phyloP scores from a whole-genome alignment of 345 rosid genomes.

The Aquilaria malaccensis region DNA sequence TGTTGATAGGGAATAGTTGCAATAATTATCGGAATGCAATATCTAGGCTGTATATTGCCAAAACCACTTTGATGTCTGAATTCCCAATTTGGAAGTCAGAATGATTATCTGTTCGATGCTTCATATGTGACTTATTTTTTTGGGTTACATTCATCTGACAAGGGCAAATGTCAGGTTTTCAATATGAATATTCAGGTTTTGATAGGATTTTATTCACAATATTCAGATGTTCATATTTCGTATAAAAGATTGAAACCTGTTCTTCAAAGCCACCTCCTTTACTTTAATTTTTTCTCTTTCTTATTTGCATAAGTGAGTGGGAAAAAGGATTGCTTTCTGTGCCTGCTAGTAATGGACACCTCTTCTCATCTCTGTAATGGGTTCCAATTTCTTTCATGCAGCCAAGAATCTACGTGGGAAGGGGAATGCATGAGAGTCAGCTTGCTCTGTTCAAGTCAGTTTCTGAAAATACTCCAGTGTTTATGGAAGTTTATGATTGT shows the following conservation, averaged over 20 bases:
- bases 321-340: not conserved
- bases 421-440: constrained; percentile 99
- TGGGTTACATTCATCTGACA: no score
- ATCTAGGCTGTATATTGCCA: not conserved
- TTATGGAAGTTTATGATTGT: constrained; percentile 8
- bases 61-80: not conserved
- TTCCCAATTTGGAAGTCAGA: no score
- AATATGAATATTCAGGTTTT: no score
- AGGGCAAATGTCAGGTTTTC: no score
- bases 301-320: not conserved
- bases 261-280: not conserved
- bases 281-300: not conserved
- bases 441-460: constrained; percentile 85
- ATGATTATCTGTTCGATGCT: not conserved
- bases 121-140: no score
- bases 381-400: constrained; percentile 29
- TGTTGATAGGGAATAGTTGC: no score
- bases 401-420: constrained; percentile 92
- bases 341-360: constrained; percentile 1
- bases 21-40: not conserved
- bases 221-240: constrained; percentile 7
- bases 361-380: constrained; percentile 17
- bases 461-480: constrained; percentile 4
- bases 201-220: not conserved
- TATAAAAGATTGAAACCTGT: not conserved